These are phyloP conservation scores for Sabuloglossum arenarium DNA, from an alignment of 495 filamentous ascomycete species.

Conservation along the genomic window DNA sequence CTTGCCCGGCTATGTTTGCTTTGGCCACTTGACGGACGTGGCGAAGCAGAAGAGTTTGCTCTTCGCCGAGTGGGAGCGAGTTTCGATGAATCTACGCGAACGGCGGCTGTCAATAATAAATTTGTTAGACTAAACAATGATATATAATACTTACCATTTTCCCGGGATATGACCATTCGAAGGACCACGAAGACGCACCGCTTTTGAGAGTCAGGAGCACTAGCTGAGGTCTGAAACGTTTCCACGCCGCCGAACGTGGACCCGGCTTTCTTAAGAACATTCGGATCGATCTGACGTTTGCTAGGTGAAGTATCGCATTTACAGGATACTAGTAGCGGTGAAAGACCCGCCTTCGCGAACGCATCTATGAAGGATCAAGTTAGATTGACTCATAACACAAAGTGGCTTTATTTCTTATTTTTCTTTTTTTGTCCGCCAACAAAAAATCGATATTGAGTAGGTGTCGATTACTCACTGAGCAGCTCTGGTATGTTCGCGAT, in stretches of 20 bases:
- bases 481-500: constrained; percentile 43
- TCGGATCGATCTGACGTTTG: constrained; percentile 35
- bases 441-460: not conserved
- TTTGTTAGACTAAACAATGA: not conserved
- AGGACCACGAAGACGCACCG: constrained; percentile 62
- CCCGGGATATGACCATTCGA: constrained; percentile 38
- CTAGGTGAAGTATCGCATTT: constrained; percentile 58
- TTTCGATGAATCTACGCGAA: not conserved
- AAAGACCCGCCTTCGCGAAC: constrained; percentile 41
- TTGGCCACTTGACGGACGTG: constrained; percentile 15
- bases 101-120: not conserved
- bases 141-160: constrained; percentile 29
- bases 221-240: constrained; percentile 49
- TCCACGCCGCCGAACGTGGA: constrained; percentile 37
- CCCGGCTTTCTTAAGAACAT: constrained; percentile 34
- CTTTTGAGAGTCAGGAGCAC: constrained; percentile 50
- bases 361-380: constrained; percentile 30
- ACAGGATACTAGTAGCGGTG: constrained; percentile 58
- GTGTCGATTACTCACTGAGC: constrained; percentile 38
- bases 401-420: constrained; percentile 2
- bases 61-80: constrained; percentile 10
- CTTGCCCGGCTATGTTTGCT: constrained; percentile 42
- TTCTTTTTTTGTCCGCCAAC: not conserved
- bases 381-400: not conserved
- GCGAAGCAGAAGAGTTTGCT: constrained; percentile 18